Base-by-base conservation (phyloP, 116 monocot genomes). In the Zostera marina region DNA sequence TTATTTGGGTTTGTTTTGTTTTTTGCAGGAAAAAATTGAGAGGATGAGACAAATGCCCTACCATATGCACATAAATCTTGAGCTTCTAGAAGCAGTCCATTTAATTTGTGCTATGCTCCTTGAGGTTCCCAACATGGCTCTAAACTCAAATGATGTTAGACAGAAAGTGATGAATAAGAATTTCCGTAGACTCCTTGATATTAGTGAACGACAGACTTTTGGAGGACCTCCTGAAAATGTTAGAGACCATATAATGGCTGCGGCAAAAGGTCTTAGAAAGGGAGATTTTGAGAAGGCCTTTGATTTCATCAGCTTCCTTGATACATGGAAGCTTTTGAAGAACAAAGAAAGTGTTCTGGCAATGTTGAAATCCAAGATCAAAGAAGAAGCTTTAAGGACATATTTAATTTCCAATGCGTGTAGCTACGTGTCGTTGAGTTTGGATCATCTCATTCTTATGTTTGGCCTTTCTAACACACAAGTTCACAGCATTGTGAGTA, bases 221-320 rank as follows among this genome's bases (percentile, higher is more conserved):
- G 72, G 76, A 2, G 89, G 96, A 14, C 96, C 96, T 2, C 85
- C 90, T 4, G 90, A 98, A 68, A 98, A 89, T 54, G 96, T 98
- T 2, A 55, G 90, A 5, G 96, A 98, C 63, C 96, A 86, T 60
- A 78, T 86, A 32, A 86, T 89, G 82, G 77, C 82, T 26, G 86
- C 94, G 22, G 75, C 88, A 15, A 72, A 82, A 63, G 81, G 82
- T 20, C 77, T 94, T 4, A 73, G 58, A 23, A 74, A 76, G 60
- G 88, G 94, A 20, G 80, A 94, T 47, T 72, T 77, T 56, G 69
- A 79, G 47, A 82, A 79, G 41, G 74, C 77, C 7, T 82, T 72
- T 41, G 66, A 75, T 32, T 62, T 85, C 44, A 70, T 88, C 20
- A 64, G 66, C 1, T 88, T 79, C 7, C 80, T 94, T 0, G 85